Base-by-base conservation (phyloP, 192 early-diverging fungal species). In the Coemansia sp. region DNA sequence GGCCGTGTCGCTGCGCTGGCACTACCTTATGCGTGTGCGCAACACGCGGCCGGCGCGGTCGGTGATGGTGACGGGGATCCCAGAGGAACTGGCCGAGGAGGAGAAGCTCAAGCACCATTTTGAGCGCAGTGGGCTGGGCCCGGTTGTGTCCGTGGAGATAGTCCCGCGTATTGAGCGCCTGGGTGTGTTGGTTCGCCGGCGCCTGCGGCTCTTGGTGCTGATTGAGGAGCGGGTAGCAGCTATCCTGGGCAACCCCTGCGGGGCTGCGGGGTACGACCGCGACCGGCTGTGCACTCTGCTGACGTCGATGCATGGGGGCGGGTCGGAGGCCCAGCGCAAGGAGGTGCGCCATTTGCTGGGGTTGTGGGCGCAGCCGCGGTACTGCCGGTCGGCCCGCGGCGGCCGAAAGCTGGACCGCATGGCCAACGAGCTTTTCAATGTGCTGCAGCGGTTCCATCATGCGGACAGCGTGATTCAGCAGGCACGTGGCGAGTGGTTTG, bases 231-330 rank as follows among this genome's bases (percentile, higher is more conserved):
- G 58, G 2, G 75, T 80, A 26, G 57, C 76, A 0, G 35, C 59
- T 6, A 78, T 80, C 19, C 81, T 83, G 50, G 84, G 84, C 14
- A 89, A 89, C 43, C 87, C 87, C 0, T 87, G 84, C 33, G 26
- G 36, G 5, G 77, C 81, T 18, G 56, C 55, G 5, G 75, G 55
- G 8, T 87, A 89, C 48, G 76, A 89, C 57, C 84, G 80, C n/a
- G 80, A 56, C 17, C 43, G 21, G 22, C 52, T 77, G 9, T 22
- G 21, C 8, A 5, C 22, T 7, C 47, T 60, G 22, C 31, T 72
- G 11, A 54, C 37, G 4, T n/a, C 56, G 17, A 25, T 4, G 11
- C 34, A 43, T 17, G 40, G 35, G 6, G 18, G 13, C 39, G 8
- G 20, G 5, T 14, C 32, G n/a, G 20, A 13, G 21, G n/a, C 6